phyloP scores from a whole-genome alignment of 257 asterid species.

The Solanum pinnatisectum region DNA sequence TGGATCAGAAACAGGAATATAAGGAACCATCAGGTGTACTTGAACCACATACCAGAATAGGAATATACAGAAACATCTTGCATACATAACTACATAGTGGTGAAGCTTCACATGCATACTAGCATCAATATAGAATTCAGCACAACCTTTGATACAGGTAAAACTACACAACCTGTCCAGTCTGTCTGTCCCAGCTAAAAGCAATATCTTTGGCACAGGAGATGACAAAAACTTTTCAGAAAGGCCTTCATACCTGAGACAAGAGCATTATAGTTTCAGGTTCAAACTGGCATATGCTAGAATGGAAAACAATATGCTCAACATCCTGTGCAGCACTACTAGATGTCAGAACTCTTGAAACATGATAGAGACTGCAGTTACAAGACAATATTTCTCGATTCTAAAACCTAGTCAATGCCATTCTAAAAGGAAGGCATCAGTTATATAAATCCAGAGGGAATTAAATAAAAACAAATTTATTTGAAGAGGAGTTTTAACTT shows the following conservation, averaged over 20 bases:
- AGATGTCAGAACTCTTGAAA: not conserved
- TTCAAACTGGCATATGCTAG: not conserved
- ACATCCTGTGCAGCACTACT: not conserved
- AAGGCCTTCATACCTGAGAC: constrained; percentile 96
- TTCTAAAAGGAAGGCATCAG: not conserved
- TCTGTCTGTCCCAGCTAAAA: constrained; percentile 95
- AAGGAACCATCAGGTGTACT: not conserved
- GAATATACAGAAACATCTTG: not conserved
- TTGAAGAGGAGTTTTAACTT: not conserved
- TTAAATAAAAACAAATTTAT: not conserved
- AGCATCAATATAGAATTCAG: not conserved
- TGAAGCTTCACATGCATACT: not conserved
- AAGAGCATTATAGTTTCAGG: not conserved
- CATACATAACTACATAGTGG: not conserved
- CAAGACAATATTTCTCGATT: not conserved
- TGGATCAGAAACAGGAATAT: not conserved
- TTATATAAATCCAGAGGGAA: not conserved
- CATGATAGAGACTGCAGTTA: not conserved
- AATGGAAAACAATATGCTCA: not conserved
- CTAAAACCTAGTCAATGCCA: not conserved
- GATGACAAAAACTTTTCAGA: constrained; percentile 74
- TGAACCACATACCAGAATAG: not conserved
- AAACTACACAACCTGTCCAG: constrained; percentile 64
- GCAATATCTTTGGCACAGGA: constrained; percentile 89
- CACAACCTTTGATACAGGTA: not conserved